phyloP scores from a whole-genome alignment of 2,329 filamentous ascomycete species.

The Paecilomyces niveus region DNA sequence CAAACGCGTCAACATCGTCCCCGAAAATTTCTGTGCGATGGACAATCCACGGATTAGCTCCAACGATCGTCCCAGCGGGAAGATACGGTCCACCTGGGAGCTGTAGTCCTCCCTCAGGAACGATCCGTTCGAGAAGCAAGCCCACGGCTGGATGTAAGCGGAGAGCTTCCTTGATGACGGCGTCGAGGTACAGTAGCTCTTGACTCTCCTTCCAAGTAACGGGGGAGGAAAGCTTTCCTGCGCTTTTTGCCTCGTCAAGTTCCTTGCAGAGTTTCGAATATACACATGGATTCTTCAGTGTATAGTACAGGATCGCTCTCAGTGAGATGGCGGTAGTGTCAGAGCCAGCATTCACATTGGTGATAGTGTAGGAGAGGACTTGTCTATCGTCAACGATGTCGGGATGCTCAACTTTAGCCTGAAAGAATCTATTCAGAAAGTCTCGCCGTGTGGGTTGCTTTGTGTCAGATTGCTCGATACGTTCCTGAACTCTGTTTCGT shows the following conservation, averaged over 20 bases:
- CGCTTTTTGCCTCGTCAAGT: slow-evolving; percentile 31
- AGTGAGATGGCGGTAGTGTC: slow-evolving; percentile 29
- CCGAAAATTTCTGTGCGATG: slow-evolving; percentile 17
- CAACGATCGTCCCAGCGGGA: slow-evolving; percentile 21
- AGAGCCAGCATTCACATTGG: slow-evolving; percentile 26
- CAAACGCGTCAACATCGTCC: slow-evolving; percentile 11
- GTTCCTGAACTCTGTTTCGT: slow-evolving; percentile 12
- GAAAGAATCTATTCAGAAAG: slow-evolving; percentile 11
- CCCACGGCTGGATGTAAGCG: slow-evolving; percentile 19
- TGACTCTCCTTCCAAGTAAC: slow-evolving; percentile 20
- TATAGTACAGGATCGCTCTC: slow-evolving; percentile 25
- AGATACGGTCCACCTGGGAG: slow-evolving; percentile 15
- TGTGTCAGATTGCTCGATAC: slow-evolving; percentile 6
- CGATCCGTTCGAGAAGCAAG: slow-evolving; percentile 16
- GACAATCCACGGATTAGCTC: slow-evolving; percentile 25
- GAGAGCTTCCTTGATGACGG: slow-evolving; percentile 20
- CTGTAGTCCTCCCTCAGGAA: slow-evolving; percentile 14
- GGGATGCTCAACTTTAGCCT: background rate
- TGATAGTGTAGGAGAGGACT: slow-evolving; percentile 19
- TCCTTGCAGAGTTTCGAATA: slow-evolving; percentile 41
- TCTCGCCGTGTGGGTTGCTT: slow-evolving; percentile 4
- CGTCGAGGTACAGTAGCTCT: slow-evolving; percentile 21
- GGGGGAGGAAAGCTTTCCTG: slow-evolving; percentile 4
- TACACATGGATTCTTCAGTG: slow-evolving; percentile 16
- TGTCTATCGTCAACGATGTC: slow-evolving; percentile 18